Percentiles rank a stretch among this genome's conserved stretches.
These are phyloP conservation scores for Colletotrichum endophyticum DNA, from an alignment of 2,329 filamentous ascomycete species.

Conservation along the genomic window DNA sequence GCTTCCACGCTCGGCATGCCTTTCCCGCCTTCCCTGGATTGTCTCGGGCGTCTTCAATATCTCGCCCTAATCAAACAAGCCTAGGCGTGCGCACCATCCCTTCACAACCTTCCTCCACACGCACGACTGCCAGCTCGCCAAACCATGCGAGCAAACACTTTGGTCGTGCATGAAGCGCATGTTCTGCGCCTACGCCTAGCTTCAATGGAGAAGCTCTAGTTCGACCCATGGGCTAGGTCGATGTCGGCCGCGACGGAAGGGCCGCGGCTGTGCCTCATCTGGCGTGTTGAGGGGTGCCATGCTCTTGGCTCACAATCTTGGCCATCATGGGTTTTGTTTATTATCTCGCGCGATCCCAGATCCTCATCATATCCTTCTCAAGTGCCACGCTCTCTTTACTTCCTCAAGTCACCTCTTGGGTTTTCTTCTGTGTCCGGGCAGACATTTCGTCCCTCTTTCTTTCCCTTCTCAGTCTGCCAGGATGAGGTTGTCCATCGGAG, in stretches of 20 bases:
- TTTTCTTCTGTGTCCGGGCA: neutral
- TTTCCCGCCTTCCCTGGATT: conserved; percentile 12
- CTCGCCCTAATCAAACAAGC: conserved; percentile 18
- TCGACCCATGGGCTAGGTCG: neutral
- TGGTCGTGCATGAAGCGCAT: neutral
- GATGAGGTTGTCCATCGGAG: conserved; percentile 17
- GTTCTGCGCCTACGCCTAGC: neutral
- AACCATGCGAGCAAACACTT: neutral
- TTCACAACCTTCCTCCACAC: neutral
- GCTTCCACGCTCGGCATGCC: neutral
- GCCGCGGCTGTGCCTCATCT: neutral
- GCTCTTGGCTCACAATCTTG: neutral
- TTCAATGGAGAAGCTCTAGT: neutral
- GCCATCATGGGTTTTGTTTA: conserved; percentile 14
- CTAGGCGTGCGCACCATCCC: conserved; percentile 5
- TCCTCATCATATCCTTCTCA: neutral
- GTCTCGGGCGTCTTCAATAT: conserved; percentile 20
- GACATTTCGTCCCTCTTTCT: neutral
- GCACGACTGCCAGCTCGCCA: neutral
- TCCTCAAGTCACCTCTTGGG: neutral
- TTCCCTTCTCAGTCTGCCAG: neutral
- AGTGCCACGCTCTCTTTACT: neutral
- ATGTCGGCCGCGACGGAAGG: neutral
- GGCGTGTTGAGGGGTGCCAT: neutral
- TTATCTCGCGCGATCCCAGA: neutral